A percentile compares a stretch with the other conserved stretches of the same genome.
These are phyloP conservation scores for Tylopilus subfusipes DNA, from an alignment of 768 basidiomycete genomes.

Conservation along the genomic window DNA sequence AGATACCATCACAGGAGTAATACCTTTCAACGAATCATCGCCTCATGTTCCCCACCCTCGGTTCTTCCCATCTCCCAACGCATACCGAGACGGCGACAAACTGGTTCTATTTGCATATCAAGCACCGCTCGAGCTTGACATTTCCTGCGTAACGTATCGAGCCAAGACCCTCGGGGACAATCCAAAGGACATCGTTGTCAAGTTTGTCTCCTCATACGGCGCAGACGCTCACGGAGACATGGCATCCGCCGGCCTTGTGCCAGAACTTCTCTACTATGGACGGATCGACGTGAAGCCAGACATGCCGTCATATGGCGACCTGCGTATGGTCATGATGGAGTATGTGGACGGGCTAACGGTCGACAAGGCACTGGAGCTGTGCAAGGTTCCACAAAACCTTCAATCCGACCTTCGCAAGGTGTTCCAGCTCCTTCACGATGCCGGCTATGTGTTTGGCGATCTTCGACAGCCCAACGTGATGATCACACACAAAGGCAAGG, in stretches of 20 bases:
- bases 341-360: conserved; percentile 23
- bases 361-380: not conserved
- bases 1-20: not conserved
- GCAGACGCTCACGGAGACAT: conserved; percentile 31
- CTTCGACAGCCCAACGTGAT: conserved; percentile 36
- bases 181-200: conserved; percentile 30
- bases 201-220: conserved; percentile 37
- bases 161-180: conserved; percentile 10
- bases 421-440: conserved; percentile 26
- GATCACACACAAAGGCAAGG: conserved; percentile 6
- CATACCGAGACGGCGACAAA: not conserved
- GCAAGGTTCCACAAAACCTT: conserved; percentile 11
- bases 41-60: conserved; percentile 2
- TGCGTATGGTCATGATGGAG: conserved; percentile 42
- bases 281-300: conserved; percentile 2
- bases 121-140: conserved; percentile 14
- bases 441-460: conserved; percentile 37
- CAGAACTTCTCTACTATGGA: conserved; percentile 32
- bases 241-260: conserved; percentile 26
- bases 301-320: conserved; percentile 13
- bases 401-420: conserved; percentile 18
- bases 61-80: conserved; percentile 20
- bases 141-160: conserved; percentile 23
- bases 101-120: conserved; percentile 20
- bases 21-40: not conserved